Conservation (phyloP, 352 stramenopile species). For the Phytophthora melonis region DNA sequence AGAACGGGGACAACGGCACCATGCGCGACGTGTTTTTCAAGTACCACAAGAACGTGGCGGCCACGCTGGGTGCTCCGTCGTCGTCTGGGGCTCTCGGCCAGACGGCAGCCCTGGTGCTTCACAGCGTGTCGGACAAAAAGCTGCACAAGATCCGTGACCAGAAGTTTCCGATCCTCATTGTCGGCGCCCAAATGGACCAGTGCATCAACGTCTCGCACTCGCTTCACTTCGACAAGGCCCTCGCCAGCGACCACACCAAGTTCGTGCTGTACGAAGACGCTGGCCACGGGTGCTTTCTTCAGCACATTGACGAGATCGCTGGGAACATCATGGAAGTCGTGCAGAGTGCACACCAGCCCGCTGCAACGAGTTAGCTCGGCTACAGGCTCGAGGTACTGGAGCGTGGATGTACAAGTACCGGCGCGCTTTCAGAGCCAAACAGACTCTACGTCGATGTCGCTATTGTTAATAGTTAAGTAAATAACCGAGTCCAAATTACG, state of each 20-base stretch:
- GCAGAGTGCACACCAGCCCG: slow-evolving; percentile 12
- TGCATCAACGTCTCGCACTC: slow-evolving; percentile 46
- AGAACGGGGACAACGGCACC: slow-evolving; percentile 42
- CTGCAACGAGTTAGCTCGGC: background rate
- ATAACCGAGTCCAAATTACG: too few relatives aligned
- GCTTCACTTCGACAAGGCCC: slow-evolving; percentile 44
- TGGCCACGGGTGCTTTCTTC: slow-evolving; percentile 53
- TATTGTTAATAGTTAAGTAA: too few relatives aligned
- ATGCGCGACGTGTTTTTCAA: slow-evolving; percentile 57
- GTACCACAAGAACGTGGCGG: slow-evolving; percentile 47
- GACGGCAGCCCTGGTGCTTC: slow-evolving; percentile 37
- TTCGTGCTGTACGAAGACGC: slow-evolving; percentile 53
- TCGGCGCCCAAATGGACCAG: slow-evolving; percentile 45
- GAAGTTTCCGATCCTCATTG: slow-evolving; percentile 55
- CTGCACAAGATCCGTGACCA: slow-evolving; percentile 48
- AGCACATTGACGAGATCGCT: slow-evolving; percentile 55
- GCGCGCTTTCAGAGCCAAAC: too few relatives aligned
- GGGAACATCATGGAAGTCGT: slow-evolving; percentile 38
- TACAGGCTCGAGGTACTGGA: background rate
- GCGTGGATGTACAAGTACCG: too few relatives aligned
- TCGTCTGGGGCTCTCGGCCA: slow-evolving; percentile 40
- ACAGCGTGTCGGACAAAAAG: slow-evolving; percentile 49
- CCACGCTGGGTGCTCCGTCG: slow-evolving; percentile 28
- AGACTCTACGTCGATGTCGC: too few relatives aligned
- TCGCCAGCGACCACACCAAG: slow-evolving; percentile 49